Conservation (phyloP, 805 yeast species). For the Teunomyces pallodes region DNA sequence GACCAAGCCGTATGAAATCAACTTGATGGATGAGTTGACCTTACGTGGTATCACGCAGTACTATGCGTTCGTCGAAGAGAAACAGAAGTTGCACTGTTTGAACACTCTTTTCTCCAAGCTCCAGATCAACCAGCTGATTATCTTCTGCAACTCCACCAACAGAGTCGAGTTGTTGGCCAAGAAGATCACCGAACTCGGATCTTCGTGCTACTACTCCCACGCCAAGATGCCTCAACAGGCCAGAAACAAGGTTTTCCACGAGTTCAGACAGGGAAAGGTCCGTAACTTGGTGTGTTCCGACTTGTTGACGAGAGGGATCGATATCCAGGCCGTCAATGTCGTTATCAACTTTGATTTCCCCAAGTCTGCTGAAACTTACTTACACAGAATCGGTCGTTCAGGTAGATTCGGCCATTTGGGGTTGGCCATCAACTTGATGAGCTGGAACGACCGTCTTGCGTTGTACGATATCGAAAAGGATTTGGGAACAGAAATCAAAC, state of each 20-base stretch:
- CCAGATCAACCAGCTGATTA: conserved; percentile 94
- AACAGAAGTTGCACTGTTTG: conserved; percentile 91
- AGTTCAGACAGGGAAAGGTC: conserved; percentile 96
- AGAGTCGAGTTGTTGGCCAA: conserved; percentile 95
- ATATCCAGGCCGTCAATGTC: conserved; percentile 97
- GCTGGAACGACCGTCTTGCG: conserved; percentile 94
- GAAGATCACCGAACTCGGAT: conserved; percentile 93
- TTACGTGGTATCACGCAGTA: conserved; percentile 94
- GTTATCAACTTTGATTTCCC: conserved; percentile 99
- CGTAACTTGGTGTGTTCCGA: conserved; percentile 97
- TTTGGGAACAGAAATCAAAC: conserved; percentile 94
- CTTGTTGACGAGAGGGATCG: conserved; percentile 95
- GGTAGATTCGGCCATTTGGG: conserved; percentile 99
- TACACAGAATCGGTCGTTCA: conserved; percentile 98
- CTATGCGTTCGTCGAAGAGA: conserved; percentile 97
- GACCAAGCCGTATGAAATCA: conserved; percentile 90
- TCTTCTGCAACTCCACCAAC: conserved; percentile 94
- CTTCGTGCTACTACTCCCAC: conserved; percentile 94
- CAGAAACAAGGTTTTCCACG: conserved; percentile 97
- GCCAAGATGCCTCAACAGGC: conserved; percentile 97
- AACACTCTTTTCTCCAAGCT: conserved; percentile 92
- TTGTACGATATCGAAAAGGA: conserved; percentile 95
- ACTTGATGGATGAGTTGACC: conserved; percentile 96
- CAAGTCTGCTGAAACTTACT: conserved; percentile 93
- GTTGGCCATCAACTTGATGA: conserved; percentile 92